phyloP scores from a whole-genome alignment of 2,329 filamentous ascomycete genomes.

The Colletotrichum simmondsii region DNA sequence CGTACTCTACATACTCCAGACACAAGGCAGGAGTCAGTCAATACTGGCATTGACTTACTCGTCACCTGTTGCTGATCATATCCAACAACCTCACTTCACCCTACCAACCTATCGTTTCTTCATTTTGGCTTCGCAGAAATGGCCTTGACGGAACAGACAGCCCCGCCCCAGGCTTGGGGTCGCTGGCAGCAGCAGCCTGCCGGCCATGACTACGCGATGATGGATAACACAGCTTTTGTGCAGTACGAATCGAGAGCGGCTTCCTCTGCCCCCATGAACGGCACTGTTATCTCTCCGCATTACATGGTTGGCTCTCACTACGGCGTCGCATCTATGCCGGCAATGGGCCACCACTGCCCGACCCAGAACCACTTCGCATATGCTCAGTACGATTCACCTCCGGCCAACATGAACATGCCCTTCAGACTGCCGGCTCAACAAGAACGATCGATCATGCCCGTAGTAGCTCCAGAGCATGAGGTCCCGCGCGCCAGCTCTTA shows the following conservation, averaged over 20 bases:
- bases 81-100: constrained; percentile 21
- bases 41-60: background rate
- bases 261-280: constrained; percentile 51
- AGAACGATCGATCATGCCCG: constrained; percentile 40
- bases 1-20: background rate
- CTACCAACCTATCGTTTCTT: background rate
- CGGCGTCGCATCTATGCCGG: constrained; percentile 53
- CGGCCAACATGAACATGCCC: constrained; percentile 45
- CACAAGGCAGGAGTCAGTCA: background rate
- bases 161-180: constrained; percentile 61
- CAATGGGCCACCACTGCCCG: constrained; percentile 54
- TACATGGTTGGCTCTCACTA: constrained; percentile 60
- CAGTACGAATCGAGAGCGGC: constrained; percentile 59
- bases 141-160: constrained; percentile 59
- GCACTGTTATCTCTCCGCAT: constrained; percentile 56
- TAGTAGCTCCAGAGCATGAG: constrained; percentile 20
- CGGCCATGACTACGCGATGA: constrained; percentile 56
- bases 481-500: constrained; percentile 30
- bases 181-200: constrained; percentile 62
- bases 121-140: constrained; percentile 40
- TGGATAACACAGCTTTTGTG: constrained; percentile 59
- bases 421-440: constrained; percentile 43
- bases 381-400: constrained; percentile 50
- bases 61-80: background rate
- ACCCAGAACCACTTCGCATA: constrained; percentile 56